Percentiles rank a stretch among this genome's conserved stretches.
These are phyloP conservation scores for Beauveria medogensis DNA, from an alignment of 2,329 filamentous ascomycete genomes.

Conservation along the genomic window DNA sequence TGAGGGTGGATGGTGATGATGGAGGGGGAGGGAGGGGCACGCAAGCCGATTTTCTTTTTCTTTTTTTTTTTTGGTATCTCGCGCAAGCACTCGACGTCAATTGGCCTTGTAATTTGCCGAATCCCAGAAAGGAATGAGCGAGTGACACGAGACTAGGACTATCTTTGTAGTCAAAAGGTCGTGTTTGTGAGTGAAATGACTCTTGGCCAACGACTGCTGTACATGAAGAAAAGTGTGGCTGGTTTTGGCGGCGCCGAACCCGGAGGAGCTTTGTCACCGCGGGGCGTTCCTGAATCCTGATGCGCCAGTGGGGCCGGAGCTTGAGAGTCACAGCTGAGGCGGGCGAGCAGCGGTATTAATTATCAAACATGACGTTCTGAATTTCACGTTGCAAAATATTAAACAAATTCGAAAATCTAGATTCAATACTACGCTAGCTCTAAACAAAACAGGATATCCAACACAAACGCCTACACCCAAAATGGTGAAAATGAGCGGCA, in stretches of 20 bases:
- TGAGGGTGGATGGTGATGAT: constrained; percentile 5
- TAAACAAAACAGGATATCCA: not conserved
- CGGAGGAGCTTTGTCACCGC: constrained; percentile 6
- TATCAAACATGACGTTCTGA: not conserved
- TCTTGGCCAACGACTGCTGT: not conserved
- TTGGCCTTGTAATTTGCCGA: not conserved
- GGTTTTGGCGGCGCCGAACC: constrained; percentile 1
- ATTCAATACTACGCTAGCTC: not conserved
- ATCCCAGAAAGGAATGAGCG: not conserved
- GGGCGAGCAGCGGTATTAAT: not conserved
- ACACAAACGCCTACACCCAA: not conserved
- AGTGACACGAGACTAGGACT: too few species aligned
- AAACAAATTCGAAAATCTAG: not conserved
- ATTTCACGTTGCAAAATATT: not conserved
- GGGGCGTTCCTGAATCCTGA: constrained; percentile 3
- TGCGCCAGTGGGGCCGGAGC: constrained; percentile 1
- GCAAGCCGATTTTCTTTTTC: not conserved
- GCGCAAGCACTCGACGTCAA: not conserved
- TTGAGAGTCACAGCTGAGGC: not conserved
- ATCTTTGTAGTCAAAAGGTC: not conserved
- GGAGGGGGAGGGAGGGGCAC: not conserved
- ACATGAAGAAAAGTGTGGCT: not conserved
- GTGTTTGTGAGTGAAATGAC: not conserved
- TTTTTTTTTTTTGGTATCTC: not conserved
- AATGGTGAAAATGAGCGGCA: not conserved